Conservation (phyloP, 2,329 filamentous ascomycete genomes). For the Colletotrichum paranaense region DNA sequence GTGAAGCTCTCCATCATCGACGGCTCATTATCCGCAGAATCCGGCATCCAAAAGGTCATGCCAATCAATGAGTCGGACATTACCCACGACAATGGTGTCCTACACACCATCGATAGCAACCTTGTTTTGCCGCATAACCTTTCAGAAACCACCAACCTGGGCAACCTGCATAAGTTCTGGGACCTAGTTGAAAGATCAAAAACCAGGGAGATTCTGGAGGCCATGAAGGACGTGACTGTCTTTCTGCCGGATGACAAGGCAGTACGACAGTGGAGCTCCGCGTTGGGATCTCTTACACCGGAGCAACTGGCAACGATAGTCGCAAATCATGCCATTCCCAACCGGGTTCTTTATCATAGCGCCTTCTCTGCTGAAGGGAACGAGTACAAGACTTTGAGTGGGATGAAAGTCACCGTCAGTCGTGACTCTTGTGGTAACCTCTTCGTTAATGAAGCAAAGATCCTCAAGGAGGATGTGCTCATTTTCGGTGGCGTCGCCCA, state of each 20-base stretch:
- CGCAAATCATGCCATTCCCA: not conserved
- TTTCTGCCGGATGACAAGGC: not conserved
- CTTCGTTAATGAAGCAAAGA: not conserved
- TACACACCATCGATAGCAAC: not conserved
- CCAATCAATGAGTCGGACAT: not conserved
- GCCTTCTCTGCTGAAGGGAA: not conserved
- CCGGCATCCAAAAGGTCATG: slow-evolving; percentile 6
- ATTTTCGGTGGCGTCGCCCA: slow-evolving; percentile 4
- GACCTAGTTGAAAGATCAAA: not conserved
- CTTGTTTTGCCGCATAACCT: slow-evolving; percentile 14
- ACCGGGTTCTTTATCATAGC: not conserved
- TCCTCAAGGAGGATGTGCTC: not conserved
- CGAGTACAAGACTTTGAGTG: not conserved
- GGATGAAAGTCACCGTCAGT: not conserved
- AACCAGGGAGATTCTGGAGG: not conserved
- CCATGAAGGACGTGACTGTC: not conserved
- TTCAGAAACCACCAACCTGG: slow-evolving; percentile 1
- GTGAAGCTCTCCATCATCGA: not conserved
- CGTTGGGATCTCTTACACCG: not conserved
- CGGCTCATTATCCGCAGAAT: not conserved
- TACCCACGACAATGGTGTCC: not conserved
- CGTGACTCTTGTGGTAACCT: not conserved
- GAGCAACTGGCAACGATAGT: not conserved
- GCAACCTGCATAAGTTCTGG: slow-evolving; percentile 3
- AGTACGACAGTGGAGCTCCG: not conserved